Base-by-base conservation (phyloP, 345 rosid genomes). In the Eucalyptus victrix region DNA sequence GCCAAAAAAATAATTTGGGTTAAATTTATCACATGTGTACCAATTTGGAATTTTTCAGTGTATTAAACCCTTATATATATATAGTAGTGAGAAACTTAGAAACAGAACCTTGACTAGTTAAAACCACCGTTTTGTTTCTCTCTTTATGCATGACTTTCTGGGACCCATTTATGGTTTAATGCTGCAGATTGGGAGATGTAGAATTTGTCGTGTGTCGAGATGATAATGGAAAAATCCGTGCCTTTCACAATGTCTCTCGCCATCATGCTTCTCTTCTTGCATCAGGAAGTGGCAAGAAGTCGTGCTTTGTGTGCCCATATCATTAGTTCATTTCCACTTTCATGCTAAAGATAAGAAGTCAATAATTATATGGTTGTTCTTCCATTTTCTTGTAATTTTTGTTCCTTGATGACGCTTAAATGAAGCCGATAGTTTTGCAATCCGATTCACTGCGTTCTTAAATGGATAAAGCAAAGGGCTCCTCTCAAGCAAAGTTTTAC, bases 191-290 rank as follows among this genome's bases (percentile, higher is more conserved):
- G 87, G 99, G 98, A 88, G 90, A 94, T 76, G 94, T 96, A 44
- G 97, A 97, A 80, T 97, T 89, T 91, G 90, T 96, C 72, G 98
- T 96, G 76, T 97, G 99, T 86, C 91, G 96, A 86, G 97, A 96
- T 91, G 98, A 92, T 34, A 80, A 90, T 62, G 98, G 98, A 16
- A 92, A 93, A 91, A 49, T 96, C 86, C 92, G 12, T 86, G 98
- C 97, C 87, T 96, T 96, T 91, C 98, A 97, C 80, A 97, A 97
- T 90, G 99, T 96, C n/a, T 96, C 98, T 88, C 94, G 99, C 87
- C 99, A 96, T 88, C 99, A 96, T 90, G 99, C 98, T 34, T 95
- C 97, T 86, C 92, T 97, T 91, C 95, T 97, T 90, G 97, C 96
- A 4, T 92, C 94, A 58, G 99, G 98, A 88, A 90, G 90, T 89